These are phyloP conservation scores for Heliamphora exappendiculata DNA, from an alignment of 148 eudicot genomes.

Conservation along the genomic window DNA sequence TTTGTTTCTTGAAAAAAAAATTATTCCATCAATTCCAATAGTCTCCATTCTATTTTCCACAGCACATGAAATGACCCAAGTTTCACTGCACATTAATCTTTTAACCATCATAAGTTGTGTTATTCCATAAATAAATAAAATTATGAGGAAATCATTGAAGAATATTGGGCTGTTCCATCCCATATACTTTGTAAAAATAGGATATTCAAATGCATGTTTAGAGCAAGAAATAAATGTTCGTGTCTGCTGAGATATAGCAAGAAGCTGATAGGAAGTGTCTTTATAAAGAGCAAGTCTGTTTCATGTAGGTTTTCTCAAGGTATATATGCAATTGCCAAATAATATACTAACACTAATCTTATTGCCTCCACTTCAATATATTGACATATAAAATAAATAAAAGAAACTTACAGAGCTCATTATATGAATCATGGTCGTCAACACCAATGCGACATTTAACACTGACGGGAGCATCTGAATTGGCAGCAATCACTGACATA, in stretches of 20 bases:
- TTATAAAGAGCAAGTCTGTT: not conserved
- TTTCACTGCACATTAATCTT: not conserved
- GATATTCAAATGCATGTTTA: not conserved
- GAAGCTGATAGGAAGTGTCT: not conserved
- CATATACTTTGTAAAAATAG: not conserved
- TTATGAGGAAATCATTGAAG: not conserved
- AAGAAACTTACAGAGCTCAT: slow-evolving; percentile 75
- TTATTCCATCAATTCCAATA: not conserved
- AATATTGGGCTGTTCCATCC: not conserved
- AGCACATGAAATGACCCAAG: not conserved
- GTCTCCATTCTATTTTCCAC: not conserved
- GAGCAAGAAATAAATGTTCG: not conserved
- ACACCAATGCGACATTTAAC: slow-evolving; percentile 98
- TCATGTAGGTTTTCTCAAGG: not conserved
- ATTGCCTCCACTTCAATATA: not conserved
- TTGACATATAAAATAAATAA: not conserved
- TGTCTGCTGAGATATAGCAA: not conserved
- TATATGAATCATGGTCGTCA: slow-evolving; percentile 87
- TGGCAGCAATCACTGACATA: slow-evolving; percentile 93
- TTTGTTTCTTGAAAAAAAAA: not conserved
- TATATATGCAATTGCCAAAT: not conserved
- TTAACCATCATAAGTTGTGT: not conserved
- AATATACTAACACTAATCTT: not conserved
- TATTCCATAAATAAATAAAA: not conserved
- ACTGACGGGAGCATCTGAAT: slow-evolving; percentile 82